Evolutionary conservation across 192 early-diverging fungal species (phyloP), one percentile per base, ranked within the genome.

Genomic region (Hyaloraphidium curvatum): DNA sequence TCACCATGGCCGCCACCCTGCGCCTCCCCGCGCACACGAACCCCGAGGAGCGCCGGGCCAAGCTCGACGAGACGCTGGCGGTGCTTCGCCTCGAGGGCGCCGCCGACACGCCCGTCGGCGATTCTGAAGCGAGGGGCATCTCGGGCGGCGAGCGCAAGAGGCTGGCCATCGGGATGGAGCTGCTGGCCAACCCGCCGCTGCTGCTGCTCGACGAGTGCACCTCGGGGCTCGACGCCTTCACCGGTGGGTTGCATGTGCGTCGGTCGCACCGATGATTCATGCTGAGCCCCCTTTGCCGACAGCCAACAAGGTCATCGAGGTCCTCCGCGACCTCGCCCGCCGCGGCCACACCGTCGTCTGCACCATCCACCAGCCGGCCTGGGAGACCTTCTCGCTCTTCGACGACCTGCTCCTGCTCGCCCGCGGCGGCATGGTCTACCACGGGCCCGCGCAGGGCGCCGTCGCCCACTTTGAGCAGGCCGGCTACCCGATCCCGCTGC

Each of bases 361-460:
- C n/a, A 7, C 7, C 9, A 37, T 37, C 33, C 33, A 37, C 33
- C 33, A 37, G n/a, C 33, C 33, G 9, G 7, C 33, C n/a, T 37
- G 9, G 9, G 33, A 37, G n/a, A 37, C n/a, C 33, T 37, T 37
- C 33, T n/a, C 7, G n/a, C 51, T 79, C 30, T 75, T 86, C 28
- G 81, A 86, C 57, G 77, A 83, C 25, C 62, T 86, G 11, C 52
- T 83, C 11, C 39, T 86, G n/a, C 63, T 86, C 30, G 66, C 72
- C 1, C 71, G 82, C 48, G 83, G 83, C 17, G 66, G 72, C 26
- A 68, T 80, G 28, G 78, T 82, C 58, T 86, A 82, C 52, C 62
- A 78, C 31, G 83, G 81, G 22, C 62, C 63, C 16, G 63, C 69
- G 0, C 41, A 57, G 2, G 51, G 55, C 28, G 55, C 70, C 9